Evolutionary conservation across 495 filamentous ascomycete species (phyloP).

Genomic region (Letharia columbiana): DNA sequence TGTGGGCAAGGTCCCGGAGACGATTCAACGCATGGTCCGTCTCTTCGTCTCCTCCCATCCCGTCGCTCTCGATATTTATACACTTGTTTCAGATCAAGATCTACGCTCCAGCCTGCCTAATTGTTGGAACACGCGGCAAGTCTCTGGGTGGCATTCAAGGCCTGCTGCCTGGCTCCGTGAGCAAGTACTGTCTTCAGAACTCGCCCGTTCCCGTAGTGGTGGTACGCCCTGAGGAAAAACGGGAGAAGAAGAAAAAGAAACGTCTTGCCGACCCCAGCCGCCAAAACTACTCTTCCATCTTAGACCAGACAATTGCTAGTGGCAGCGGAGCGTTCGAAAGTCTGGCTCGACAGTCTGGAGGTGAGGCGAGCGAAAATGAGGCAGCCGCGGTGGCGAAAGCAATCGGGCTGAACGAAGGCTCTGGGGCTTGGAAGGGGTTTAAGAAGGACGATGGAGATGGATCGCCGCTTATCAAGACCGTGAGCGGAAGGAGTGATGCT

Average conservation of each 20-base stretch:
- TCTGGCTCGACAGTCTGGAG: constrained; percentile 34
- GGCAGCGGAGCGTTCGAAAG: constrained; percentile 48
- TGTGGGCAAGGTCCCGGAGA: constrained; percentile 83
- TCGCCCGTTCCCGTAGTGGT: constrained; percentile 97
- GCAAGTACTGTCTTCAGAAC: constrained; percentile 93
- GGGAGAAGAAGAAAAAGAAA: constrained; percentile 86
- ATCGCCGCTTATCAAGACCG: not conserved
- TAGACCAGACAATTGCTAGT: constrained; percentile 49
- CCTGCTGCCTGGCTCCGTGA: constrained; percentile 85
- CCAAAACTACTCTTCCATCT: constrained; percentile 70
- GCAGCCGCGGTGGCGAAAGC: constrained; percentile 63
- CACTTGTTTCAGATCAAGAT: constrained; percentile 62
- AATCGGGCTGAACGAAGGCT: constrained; percentile 50
- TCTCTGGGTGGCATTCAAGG: constrained; percentile 82
- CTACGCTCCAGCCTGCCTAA: constrained; percentile 89
- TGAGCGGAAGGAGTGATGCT: constrained; percentile 2
- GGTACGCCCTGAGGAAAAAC: constrained; percentile 81
- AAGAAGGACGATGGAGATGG: constrained; percentile 27
- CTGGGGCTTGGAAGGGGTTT: constrained; percentile 44
- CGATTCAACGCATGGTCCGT: constrained; percentile 86
- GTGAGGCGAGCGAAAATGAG: constrained; percentile 45
- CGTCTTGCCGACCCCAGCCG: constrained; percentile 69
- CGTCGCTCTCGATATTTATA: constrained; percentile 14
- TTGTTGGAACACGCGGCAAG: constrained; percentile 86
- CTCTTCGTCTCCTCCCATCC: constrained; percentile 6